Conservation (phyloP, 2,329 filamentous ascomycete species). For the Exserohilum rostratum region DNA sequence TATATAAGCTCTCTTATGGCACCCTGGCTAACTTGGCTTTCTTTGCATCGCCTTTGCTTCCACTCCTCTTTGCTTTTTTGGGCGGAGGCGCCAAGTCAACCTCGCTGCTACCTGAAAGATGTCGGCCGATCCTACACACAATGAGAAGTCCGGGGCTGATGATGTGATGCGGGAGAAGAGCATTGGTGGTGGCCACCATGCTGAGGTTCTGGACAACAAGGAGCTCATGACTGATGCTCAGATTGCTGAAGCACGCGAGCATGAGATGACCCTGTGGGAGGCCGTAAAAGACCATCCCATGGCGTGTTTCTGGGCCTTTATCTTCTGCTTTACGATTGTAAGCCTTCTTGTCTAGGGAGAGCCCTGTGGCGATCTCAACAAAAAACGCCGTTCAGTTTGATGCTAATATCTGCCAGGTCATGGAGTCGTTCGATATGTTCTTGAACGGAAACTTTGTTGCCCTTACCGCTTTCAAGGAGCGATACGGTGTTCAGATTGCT, state of each 20-base stretch:
- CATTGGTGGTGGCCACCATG: not conserved
- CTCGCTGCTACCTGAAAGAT: conserved; percentile 11
- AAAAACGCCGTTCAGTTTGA: not conserved
- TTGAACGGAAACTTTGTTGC: conserved; percentile 65
- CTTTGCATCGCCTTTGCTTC: conserved; percentile 11
- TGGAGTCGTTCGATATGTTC: conserved; percentile 69
- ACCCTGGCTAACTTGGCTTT: conserved; percentile 4
- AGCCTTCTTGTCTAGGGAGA: conserved; percentile 3
- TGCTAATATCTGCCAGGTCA: conserved; percentile 54
- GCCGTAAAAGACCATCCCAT: conserved; percentile 59
- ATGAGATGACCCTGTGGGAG: conserved; percentile 56
- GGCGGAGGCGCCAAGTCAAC: conserved; percentile 8
- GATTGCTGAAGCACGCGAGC: conserved; percentile 61
- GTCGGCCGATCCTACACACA: conserved; percentile 10
- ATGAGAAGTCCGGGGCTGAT: conserved; percentile 1
- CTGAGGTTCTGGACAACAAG: conserved; percentile 28
- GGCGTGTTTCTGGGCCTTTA: conserved; percentile 61
- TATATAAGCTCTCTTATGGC: conserved; percentile 18
- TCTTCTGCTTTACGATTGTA: conserved; percentile 63
- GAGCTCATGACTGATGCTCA: conserved; percentile 51
- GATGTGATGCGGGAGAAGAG: conserved; percentile 10
- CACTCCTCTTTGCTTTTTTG: conserved; percentile 11
- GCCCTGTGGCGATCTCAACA: no score
- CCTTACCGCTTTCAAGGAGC: conserved; percentile 52
- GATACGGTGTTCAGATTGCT: conserved; percentile 54